These are phyloP conservation scores for Boletus subparvulus DNA, from an alignment of 768 basidiomycete species.

Conservation along the genomic window DNA sequence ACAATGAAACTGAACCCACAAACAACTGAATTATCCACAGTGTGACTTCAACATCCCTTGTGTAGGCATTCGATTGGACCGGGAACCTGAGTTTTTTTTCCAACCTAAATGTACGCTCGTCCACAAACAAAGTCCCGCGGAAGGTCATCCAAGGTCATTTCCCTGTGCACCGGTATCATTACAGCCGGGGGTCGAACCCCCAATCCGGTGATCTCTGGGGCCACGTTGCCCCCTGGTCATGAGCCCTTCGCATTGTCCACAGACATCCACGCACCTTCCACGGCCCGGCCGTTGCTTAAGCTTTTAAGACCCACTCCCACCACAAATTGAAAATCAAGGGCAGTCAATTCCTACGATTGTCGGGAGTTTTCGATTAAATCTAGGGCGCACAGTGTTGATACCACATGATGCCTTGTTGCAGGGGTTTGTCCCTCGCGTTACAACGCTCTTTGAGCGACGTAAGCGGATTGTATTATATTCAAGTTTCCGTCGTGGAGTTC, in stretches of 20 bases:
- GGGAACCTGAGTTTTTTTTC: not conserved
- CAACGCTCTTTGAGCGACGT: constrained; percentile 8
- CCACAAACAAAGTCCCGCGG: not conserved
- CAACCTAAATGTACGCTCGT: not conserved
- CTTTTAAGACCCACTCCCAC: not conserved
- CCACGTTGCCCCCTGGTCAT: not conserved
- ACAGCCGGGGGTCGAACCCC: not conserved
- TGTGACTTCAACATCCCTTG: not conserved
- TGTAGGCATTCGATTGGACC: not conserved
- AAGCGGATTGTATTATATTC: constrained; percentile 1
- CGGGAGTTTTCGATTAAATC: constrained; percentile 7
- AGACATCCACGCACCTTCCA: not conserved
- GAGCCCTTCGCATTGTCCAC: not conserved
- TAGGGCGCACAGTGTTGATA: constrained; percentile 6
- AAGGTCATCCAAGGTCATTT: not conserved
- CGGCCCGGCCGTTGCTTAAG: not conserved
- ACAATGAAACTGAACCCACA: not conserved
- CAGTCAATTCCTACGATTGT: constrained; percentile 8
- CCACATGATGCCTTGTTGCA: not conserved
- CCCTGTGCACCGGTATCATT: not conserved
- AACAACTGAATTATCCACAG: not conserved
- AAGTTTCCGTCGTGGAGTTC: not conserved
- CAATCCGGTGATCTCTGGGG: not conserved
- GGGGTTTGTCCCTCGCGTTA: not conserved
- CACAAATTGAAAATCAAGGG: constrained; percentile 7